Percentiles rank a stretch among this genome's conserved stretches.
Conservation (phyloP, 495 filamentous ascomycete species). For the Lepraria neglecta region DNA sequence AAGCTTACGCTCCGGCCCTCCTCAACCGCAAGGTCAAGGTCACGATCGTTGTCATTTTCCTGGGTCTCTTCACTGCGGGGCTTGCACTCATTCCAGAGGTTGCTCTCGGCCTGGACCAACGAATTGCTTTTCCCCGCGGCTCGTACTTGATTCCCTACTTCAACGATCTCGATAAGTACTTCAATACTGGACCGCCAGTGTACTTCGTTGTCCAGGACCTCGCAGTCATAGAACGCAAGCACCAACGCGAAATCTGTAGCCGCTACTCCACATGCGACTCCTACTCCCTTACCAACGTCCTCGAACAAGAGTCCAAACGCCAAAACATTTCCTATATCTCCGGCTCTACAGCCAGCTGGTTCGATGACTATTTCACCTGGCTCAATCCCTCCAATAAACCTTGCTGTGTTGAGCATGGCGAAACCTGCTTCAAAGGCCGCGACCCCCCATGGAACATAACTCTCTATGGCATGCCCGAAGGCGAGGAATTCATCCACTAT, state of each 20-base stretch:
- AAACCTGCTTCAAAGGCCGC: slow-evolving; percentile 71
- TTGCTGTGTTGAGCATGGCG: slow-evolving; percentile 65
- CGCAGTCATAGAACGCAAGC: slow-evolving; percentile 63
- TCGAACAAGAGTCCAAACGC: slow-evolving; percentile 89
- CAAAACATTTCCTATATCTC: slow-evolving; percentile 83
- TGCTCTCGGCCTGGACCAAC: slow-evolving; percentile 82
- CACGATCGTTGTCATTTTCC: slow-evolving; percentile 66
- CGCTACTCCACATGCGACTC: slow-evolving; percentile 81
- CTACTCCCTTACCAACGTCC: slow-evolving; percentile 74
- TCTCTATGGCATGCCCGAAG: slow-evolving; percentile 84
- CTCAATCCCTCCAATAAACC: slow-evolving; percentile 74
- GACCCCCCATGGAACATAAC: slow-evolving; percentile 80
- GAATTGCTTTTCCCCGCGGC: slow-evolving; percentile 85
- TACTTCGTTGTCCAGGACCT: slow-evolving; percentile 87
- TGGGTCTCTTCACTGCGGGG: slow-evolving; percentile 80
- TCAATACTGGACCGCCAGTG: slow-evolving; percentile 85
- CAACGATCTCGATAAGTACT: slow-evolving; percentile 88
- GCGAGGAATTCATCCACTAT: slow-evolving; percentile 81
- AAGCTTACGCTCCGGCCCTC: slow-evolving; percentile 75
- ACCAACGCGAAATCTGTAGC: slow-evolving; percentile 84
- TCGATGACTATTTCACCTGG: slow-evolving; percentile 96
- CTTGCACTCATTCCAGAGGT: slow-evolving; percentile 78
- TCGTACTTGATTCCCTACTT: slow-evolving; percentile 93
- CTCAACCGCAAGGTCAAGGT: slow-evolving; percentile 74
- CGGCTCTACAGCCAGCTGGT: slow-evolving; percentile 90